Percentiles rank a stretch among this genome's conserved stretches.
phyloP scores from a whole-genome alignment of 2,329 filamentous ascomycete genomes.

The Colletotrichum cereale region DNA sequence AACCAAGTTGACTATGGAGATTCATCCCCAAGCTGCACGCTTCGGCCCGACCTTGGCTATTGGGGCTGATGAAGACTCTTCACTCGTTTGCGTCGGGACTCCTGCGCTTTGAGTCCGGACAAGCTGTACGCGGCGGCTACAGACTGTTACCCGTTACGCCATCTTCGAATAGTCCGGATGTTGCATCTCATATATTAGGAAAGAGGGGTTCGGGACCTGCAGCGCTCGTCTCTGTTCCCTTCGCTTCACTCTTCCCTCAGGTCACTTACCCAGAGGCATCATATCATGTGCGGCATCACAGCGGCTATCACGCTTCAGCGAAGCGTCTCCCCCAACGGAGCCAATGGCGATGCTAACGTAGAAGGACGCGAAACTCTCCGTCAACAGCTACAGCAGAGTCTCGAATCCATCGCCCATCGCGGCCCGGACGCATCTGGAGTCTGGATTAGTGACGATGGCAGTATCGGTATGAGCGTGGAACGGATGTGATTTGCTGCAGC shows the following conservation, averaged over 20 bases:
- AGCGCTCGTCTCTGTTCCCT: neutral
- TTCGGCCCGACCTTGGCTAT: conserved; percentile 7
- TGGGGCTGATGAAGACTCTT: neutral
- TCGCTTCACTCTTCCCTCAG: neutral
- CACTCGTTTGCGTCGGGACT: neutral
- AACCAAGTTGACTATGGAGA: neutral
- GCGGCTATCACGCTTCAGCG: conserved; percentile 32
- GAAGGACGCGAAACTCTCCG: conserved; percentile 1
- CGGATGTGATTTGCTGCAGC: neutral
- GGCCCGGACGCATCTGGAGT: conserved; percentile 48
- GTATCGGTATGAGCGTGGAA: conserved; percentile 29
- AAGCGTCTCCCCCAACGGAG: conserved; percentile 3
- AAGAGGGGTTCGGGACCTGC: neutral
- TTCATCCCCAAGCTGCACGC: neutral
- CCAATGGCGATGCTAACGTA: neutral
- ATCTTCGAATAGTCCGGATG: conserved; percentile 17
- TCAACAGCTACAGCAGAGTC: conserved; percentile 42
- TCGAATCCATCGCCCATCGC: conserved; percentile 48
- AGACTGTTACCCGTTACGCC: neutral
- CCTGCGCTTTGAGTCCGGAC: neutral
- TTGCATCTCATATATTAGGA: neutral
- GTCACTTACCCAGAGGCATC: neutral
- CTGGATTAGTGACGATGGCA: conserved; percentile 45
- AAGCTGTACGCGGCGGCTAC: neutral
- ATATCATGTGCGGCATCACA: conserved; percentile 39